Evolutionary conservation across 2,329 filamentous ascomycete species (phyloP), one percentile per base, ranked within the genome.

Genomic region (Penicillium brevicompactum): DNA sequence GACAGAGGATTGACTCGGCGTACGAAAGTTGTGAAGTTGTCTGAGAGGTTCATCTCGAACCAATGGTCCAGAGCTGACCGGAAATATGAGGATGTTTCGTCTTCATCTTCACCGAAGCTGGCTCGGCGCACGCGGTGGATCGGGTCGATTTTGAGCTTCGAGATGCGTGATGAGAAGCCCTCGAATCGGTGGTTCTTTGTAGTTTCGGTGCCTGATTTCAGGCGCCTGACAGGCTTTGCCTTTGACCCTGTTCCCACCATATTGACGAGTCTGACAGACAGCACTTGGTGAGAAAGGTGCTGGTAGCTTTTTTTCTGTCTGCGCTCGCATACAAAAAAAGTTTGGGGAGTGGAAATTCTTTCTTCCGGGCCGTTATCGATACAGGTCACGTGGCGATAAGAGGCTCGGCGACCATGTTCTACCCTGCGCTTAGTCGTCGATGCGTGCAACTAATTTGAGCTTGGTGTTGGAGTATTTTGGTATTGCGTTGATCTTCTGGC

Each of bases 91-190:
- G 89, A 89, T 27, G 87, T 85, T 21, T 87, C 82, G 57, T 87
- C 85, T 68, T 88, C 81, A 73, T 92, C 88, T 79, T 88, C 85
- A 59, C 92, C 89, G 77, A 94, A 86, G 87, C 78, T 95, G 85
- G 72, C 72, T 38, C 89, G 88, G 75, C 92, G 90, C 67, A 95
- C 89, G 76, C 88, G 88, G 74, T 94, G 91, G 64, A 99, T 84
- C 44, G 94, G 94, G 68, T 99, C 93, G 77, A 99, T 88, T 76
- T 91, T 94, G 70, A 97, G 84, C 74, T 92, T 94, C 60, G 90
- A 86, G 72, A 97, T 90, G 74, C 95, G 94, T 70, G 88, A 85
- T 56, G 88, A 90, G 77, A 97, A 97, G 59, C 90, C 88, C 77
- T 97, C 89, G 85, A 91, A 97, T 71, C 90, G 84, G 76, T 97